A percentile compares a stretch with the other conserved stretches of the same genome.
Evolutionary conservation across 2,329 filamentous ascomycete species (phyloP).

Genomic region (Tolypocladium cylindrosporum): DNA sequence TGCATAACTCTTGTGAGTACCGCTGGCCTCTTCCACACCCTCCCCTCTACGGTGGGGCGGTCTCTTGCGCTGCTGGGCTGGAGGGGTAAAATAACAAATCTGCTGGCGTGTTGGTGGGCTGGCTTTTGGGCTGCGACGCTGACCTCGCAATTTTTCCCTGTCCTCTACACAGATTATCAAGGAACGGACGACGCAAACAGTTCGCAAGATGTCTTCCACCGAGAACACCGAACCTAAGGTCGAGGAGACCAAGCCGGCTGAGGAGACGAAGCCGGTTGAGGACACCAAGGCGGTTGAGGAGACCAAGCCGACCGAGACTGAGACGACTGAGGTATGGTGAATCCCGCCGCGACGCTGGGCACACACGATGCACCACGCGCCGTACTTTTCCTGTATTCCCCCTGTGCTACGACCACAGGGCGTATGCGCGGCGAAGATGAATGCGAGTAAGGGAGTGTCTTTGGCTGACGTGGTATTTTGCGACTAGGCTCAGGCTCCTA

Average conservation of each 20-base stretch:
- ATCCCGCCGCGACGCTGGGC: not conserved
- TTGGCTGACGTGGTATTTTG: not conserved
- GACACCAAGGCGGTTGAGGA: conserved; percentile 10
- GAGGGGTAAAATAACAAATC: conserved; percentile 3
- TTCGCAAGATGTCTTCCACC: conserved; percentile 34
- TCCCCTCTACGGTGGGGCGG: not conserved
- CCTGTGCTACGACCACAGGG: not conserved
- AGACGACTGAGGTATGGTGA: conserved; percentile 18
- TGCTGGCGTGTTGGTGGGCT: not conserved
- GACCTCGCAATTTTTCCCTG: not conserved
- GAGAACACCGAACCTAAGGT: conserved; percentile 46
- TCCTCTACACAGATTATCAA: not conserved
- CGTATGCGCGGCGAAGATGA: not conserved
- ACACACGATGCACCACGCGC: not conserved
- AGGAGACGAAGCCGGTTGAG: conserved; percentile 11
- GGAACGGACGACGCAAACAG: not conserved
- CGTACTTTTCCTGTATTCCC: not conserved
- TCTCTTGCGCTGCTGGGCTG: not conserved
- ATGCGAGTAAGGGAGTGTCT: not conserved
- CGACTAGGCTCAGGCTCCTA: conserved; percentile 2
- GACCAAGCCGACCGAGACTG: conserved; percentile 13
- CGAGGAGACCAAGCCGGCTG: conserved; percentile 28
- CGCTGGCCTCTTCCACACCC: not conserved
- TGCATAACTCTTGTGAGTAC: not conserved
- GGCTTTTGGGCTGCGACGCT: conserved; percentile 1